phyloP scores from a whole-genome alignment of 2,329 filamentous ascomycete species.

The Colletotrichum simmondsii region DNA sequence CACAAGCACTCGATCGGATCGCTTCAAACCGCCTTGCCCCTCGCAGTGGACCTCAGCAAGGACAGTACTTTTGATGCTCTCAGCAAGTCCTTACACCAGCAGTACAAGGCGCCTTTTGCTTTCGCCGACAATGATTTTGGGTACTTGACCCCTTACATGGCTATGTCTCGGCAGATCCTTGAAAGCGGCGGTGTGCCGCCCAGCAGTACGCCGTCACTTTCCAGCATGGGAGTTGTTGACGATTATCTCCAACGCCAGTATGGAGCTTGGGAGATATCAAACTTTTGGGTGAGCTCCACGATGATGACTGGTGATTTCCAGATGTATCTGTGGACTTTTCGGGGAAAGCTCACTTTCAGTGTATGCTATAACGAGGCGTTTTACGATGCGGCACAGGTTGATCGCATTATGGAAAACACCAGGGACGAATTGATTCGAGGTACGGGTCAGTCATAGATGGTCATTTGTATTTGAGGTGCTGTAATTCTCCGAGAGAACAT shows the following conservation, averaged over 20 bases:
- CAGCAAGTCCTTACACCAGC: not conserved
- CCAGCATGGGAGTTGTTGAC: not conserved
- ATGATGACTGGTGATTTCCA: slow-evolving; percentile 1
- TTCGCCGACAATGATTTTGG: not conserved
- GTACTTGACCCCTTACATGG: not conserved
- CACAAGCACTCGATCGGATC: not conserved
- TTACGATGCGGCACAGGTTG: not conserved
- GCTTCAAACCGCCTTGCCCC: not conserved
- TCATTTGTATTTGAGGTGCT: too few relatives aligned
- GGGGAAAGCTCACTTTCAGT: not conserved
- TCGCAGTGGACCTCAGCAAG: not conserved
- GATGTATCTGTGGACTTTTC: not conserved
- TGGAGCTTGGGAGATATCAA: not conserved
- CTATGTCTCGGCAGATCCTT: not conserved
- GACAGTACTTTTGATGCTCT: not conserved
- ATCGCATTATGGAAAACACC: not conserved
- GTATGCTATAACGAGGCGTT: not conserved
- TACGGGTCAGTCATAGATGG: too few relatives aligned
- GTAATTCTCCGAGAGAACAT: too few relatives aligned
- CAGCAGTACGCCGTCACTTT: not conserved
- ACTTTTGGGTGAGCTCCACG: not conserved
- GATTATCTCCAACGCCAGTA: not conserved
- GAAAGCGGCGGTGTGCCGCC: not conserved
- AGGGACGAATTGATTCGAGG: not conserved
- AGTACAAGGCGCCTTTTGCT: not conserved